A percentile compares a stretch with the other conserved stretches of the same genome.
Evolutionary conservation across 1,284 basidiomycete species (phyloP).

Genomic region (Inonotus obliquus): DNA sequence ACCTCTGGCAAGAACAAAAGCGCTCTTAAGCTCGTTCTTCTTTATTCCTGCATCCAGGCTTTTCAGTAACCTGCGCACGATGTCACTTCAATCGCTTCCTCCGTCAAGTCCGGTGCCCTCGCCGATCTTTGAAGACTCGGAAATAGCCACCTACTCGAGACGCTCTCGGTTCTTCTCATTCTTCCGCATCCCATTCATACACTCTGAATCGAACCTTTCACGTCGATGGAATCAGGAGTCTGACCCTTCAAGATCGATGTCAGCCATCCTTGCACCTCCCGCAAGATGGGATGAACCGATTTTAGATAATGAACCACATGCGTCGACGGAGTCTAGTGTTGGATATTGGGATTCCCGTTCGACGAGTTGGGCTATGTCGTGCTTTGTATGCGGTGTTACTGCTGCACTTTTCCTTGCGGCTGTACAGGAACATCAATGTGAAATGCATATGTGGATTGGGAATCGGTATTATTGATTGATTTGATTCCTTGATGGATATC

Average conservation of each 20-base stretch:
- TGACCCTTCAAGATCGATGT: background rate
- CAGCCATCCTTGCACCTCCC: background rate
- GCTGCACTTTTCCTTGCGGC: slow-evolving; percentile 11
- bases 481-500: background rate
- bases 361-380: slow-evolving; percentile 17
- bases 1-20: background rate
- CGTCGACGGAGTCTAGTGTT: background rate
- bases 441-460: slow-evolving; percentile 7
- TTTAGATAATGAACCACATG: background rate
- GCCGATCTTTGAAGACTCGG: slow-evolving; percentile 14
- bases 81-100: background rate
- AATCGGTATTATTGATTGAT: slow-evolving; percentile 7
- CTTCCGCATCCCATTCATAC: slow-evolving; percentile 1
- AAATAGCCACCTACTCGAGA: background rate
- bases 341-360: background rate
- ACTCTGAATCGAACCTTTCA: background rate
- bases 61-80: background rate
- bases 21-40: background rate
- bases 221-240: background rate
- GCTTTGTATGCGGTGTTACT: slow-evolving; percentile 15
- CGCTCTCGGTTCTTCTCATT: background rate
- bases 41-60: background rate
- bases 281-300: slow-evolving; percentile 5
- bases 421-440: slow-evolving; percentile 2
- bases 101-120: background rate